phyloP scores from a whole-genome alignment of 495 filamentous ascomycete species.

The Xylaria sp. region DNA sequence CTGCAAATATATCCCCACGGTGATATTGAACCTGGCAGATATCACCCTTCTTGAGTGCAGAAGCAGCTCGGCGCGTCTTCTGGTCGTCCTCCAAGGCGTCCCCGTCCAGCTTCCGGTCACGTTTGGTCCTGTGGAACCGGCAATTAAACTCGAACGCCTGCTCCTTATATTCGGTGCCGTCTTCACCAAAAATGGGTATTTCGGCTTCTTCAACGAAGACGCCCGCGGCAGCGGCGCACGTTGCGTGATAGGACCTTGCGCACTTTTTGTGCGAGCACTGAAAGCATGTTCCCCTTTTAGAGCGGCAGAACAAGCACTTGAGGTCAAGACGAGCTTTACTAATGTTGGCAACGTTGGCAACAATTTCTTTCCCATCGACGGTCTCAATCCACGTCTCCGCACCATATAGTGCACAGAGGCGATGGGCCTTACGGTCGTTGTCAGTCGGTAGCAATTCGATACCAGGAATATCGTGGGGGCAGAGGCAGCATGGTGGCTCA shows the following conservation, averaged over 20 bases:
- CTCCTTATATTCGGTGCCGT: slow-evolving; percentile 88
- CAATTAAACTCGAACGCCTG: slow-evolving; percentile 91
- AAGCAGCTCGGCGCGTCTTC: slow-evolving; percentile 71
- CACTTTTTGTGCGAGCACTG: slow-evolving; percentile 97
- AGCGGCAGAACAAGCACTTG: slow-evolving; percentile 93
- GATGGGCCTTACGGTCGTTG: slow-evolving; percentile 85
- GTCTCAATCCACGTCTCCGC: slow-evolving; percentile 90
- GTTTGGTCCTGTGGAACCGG: slow-evolving; percentile 89
- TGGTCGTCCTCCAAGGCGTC: slow-evolving; percentile 73
- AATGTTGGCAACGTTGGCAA: slow-evolving; percentile 80
- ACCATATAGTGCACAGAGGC: slow-evolving; percentile 86
- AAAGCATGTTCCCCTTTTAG: slow-evolving; percentile 92
- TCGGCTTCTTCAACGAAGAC: slow-evolving; percentile 87
- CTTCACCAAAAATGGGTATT: slow-evolving; percentile 86
- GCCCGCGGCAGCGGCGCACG: slow-evolving; percentile 89
- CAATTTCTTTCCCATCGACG: slow-evolving; percentile 68
- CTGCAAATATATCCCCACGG: slow-evolving; percentile 87
- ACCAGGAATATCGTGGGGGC: slow-evolving; percentile 88
- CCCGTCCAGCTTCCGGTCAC: slow-evolving; percentile 71
- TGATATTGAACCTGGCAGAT: slow-evolving; percentile 88
- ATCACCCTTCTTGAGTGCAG: slow-evolving; percentile 72
- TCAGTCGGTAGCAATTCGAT: slow-evolving; percentile 87
- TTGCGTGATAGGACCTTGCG: slow-evolving; percentile 91
- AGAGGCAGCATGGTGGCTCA: slow-evolving; percentile 89
- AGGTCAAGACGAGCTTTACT: slow-evolving; percentile 87